These are phyloP conservation scores for Corynascus novoguineensis DNA, from an alignment of 495 filamentous ascomycete genomes.

Conservation along the genomic window DNA sequence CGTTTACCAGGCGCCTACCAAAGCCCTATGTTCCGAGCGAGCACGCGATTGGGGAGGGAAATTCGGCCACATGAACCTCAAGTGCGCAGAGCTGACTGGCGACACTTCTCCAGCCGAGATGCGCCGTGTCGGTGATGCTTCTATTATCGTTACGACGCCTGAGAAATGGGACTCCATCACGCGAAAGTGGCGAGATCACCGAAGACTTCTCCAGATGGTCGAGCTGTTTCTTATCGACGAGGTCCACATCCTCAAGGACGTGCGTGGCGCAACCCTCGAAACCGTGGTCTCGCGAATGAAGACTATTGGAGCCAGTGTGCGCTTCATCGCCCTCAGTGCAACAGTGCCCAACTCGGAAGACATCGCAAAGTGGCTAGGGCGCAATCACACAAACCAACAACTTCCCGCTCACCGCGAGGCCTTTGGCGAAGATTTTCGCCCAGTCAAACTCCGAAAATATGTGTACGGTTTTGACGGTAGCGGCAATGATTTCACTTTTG, in stretches of 20 bases:
- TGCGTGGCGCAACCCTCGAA: conserved; percentile 83
- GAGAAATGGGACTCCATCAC: conserved; percentile 99
- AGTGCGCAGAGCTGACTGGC: conserved; percentile 84
- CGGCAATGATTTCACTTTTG: conserved; percentile 82
- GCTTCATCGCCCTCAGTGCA: conserved; percentile 88
- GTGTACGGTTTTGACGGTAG: conserved; percentile 66
- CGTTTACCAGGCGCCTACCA: conserved; percentile 92
- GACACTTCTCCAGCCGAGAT: conserved; percentile 78
- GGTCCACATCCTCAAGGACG: conserved; percentile 90
- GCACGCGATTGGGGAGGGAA: conserved; percentile 79
- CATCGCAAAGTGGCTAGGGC: conserved; percentile 89
- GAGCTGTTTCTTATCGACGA: conserved; percentile 94
- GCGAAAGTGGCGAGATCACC: conserved; percentile 89
- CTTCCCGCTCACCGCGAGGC: conserved; percentile 65
- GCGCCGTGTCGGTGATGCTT: conserved; percentile 67
- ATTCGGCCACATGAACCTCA: conserved; percentile 67
- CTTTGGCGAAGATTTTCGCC: conserved; percentile 91
- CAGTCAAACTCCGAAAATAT: conserved; percentile 79
- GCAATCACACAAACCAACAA: conserved; percentile 58
- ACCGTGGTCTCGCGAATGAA: conserved; percentile 98
- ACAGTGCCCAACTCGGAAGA: conserved; percentile 91
- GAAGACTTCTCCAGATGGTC: conserved; percentile 74
- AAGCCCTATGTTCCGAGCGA: conserved; percentile 83
- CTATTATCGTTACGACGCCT: conserved; percentile 92
- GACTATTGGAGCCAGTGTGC: conserved; percentile 75